A percentile compares a stretch with the other conserved stretches of the same genome.
These are phyloP conservation scores for Cyclostephanos tholiformis DNA, from an alignment of 108 stramenopile species.

Conservation along the genomic window DNA sequence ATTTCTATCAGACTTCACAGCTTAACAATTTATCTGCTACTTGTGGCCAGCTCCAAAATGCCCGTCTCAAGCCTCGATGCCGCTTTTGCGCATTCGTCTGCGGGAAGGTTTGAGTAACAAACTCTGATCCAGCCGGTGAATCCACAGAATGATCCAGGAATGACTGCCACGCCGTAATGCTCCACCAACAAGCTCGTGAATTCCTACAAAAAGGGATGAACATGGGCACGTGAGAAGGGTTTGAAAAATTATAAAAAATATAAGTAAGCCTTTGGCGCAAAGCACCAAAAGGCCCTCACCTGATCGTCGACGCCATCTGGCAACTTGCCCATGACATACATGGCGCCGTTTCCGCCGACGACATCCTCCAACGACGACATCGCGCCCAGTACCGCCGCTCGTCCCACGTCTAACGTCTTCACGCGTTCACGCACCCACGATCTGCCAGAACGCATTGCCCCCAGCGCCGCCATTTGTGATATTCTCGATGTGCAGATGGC, in stretches of 20 bases:
- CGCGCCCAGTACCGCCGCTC: conserved; percentile 75
- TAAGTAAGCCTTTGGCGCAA: neutral
- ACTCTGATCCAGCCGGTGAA: conserved; percentile 85
- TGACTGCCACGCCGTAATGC: conserved; percentile 84
- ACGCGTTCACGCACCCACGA: conserved; percentile 80
- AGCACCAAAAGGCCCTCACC: conserved; percentile 18
- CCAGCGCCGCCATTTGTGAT: conserved; percentile 85
- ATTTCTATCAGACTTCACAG: neutral
- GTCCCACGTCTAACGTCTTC: conserved; percentile 63
- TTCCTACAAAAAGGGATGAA: conserved; percentile 22
- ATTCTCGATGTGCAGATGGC: conserved; percentile 88
- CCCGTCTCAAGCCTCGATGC: conserved; percentile 63
- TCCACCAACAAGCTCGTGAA: conserved; percentile 75
- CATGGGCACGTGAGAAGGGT: no score
- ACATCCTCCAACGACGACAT: conserved; percentile 64
- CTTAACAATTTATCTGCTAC: neutral
- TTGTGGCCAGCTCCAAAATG: conserved; percentile 19
- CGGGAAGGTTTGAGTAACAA: conserved; percentile 84
- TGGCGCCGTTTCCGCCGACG: conserved; percentile 85
- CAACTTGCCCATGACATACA: conserved; percentile 92
- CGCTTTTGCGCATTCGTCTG: conserved; percentile 59
- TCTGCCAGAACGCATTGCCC: conserved; percentile 74
- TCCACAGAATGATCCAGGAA: conserved; percentile 90
- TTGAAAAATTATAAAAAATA: neutral
- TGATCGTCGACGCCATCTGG: conserved; percentile 61